phyloP scores from a whole-genome alignment of 2,329 filamentous ascomycete genomes.

The Orbilia oligospora region DNA sequence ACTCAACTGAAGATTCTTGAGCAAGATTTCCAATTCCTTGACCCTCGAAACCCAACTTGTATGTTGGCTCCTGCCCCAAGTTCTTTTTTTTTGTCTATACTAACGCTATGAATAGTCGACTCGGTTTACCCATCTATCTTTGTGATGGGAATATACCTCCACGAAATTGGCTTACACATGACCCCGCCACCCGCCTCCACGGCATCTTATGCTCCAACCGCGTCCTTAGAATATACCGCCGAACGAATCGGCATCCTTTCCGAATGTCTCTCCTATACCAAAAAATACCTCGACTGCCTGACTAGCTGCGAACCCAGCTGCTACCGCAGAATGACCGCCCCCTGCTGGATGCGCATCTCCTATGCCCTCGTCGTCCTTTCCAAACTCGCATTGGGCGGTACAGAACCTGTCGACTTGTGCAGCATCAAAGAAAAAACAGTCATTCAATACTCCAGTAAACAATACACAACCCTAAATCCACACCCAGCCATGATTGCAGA shows the following conservation, averaged over 20 bases:
- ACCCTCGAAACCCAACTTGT: slow-evolving; percentile 59
- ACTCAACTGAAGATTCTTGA: slow-evolving; percentile 63
- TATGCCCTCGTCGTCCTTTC: slow-evolving; percentile 51
- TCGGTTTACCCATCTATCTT: slow-evolving; percentile 45
- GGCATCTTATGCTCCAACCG: slow-evolving; percentile 34
- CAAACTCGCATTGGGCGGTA: slow-evolving; percentile 49
- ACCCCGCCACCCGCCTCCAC: slow-evolving; percentile 46
- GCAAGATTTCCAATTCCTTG: slow-evolving; percentile 60
- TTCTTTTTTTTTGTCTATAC: background rate
- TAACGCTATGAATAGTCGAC: slow-evolving; percentile 60
- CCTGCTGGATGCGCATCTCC: slow-evolving; percentile 53
- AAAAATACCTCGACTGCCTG: slow-evolving; percentile 49
- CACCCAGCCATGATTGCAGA: slow-evolving; percentile 39
- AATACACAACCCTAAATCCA: slow-evolving; percentile 47
- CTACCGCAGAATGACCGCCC: slow-evolving; percentile 32
- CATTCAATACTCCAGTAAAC: slow-evolving; percentile 42
- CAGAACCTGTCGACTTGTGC: slow-evolving; percentile 57
- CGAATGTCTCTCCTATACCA: slow-evolving; percentile 48
- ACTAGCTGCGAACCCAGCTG: slow-evolving; percentile 25
- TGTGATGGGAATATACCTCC: slow-evolving; percentile 64
- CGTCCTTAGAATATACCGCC: slow-evolving; percentile 42
- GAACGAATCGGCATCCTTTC: slow-evolving; percentile 55
- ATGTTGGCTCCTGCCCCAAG: slow-evolving; percentile 22
- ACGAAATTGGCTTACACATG: slow-evolving; percentile 59
- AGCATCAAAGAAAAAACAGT: slow-evolving; percentile 55